Evolutionary conservation across 495 filamentous ascomycete species (phyloP), one percentile per base, ranked within the genome.

Genomic region (Aspergillus saccharolyticus): DNA sequence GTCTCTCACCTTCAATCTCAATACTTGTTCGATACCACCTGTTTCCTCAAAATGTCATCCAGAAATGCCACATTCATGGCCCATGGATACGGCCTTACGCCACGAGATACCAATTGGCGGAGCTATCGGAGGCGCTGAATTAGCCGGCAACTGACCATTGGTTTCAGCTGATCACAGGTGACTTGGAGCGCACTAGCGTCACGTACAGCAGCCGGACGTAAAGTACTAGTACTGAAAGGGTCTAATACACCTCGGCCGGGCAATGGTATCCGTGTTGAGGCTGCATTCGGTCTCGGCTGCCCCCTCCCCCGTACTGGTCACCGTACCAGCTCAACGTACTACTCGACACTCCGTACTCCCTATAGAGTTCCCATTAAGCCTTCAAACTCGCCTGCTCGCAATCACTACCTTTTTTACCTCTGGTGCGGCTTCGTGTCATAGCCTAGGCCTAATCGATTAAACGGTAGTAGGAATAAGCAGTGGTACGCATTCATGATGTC

Each of bases 91-190:
- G 18, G 25, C 17, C 44, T 24, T 18, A 54, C 61, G 49, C 61
- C 56, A 63, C 49, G 24, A 22, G 28, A 21, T 48, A 20, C 14
- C 50, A 9, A 59, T 59, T 65, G 63, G 58, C 18, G 17, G 18
- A 19, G 12, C 24, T 47, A 58, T 43, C 43, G 43, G 42, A 6
- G 22, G 54, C 61, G 58, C 45, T 64, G 43, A 62, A 28, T 58
- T 63, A 59, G 62, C 66, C 66, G 59, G 53, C 15, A 2, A 25
- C 24, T 46, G 28, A 30, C 25, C 33, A 63, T 47, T 55, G 33
- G 54, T 17, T 33, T 14, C 44, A 55, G 55, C 42, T 52, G 52
- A 58, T 57, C 59, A 54, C 46, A 9, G 25, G 25, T 28, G 25
- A 28, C 25, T n/a, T 30, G 15, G 15, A 30, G 22, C 15, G 28